Conservation (phyloP, 768 basidiomycete species). For the Kwoniella bestiolae region DNA sequence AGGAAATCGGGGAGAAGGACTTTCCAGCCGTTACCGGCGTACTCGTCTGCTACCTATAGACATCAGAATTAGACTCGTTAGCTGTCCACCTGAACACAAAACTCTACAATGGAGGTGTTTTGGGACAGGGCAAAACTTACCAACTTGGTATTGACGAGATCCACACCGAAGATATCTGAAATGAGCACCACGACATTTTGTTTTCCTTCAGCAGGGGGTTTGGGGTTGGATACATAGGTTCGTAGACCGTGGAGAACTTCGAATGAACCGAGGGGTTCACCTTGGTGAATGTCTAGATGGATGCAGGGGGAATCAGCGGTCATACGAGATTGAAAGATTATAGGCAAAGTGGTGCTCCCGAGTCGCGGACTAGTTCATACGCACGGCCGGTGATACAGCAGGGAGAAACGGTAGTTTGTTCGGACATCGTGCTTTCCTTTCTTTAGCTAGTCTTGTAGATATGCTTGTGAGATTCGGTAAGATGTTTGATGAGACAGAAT, state of each 20-base stretch:
- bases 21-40: slow-evolving; percentile 55
- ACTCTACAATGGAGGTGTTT: not conserved
- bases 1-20: slow-evolving; percentile 57
- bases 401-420: slow-evolving; percentile 43
- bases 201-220: slow-evolving; percentile 30
- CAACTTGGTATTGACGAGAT: slow-evolving; percentile 49
- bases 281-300: slow-evolving; percentile 54
- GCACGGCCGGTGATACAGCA: slow-evolving; percentile 53
- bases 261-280: slow-evolving; percentile 51
- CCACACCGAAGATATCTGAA: slow-evolving; percentile 57
- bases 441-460: not conserved
- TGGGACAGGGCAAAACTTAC: not conserved
- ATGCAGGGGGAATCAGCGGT: not conserved
- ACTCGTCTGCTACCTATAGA: slow-evolving; percentile 53
- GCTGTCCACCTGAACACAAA: not conserved
- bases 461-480: too few relatives aligned
- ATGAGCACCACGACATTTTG: slow-evolving; percentile 55
- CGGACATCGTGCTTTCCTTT: slow-evolving; percentile 18
- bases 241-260: slow-evolving; percentile 53
- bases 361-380: too few relatives aligned
- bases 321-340: too few relatives aligned
- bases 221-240: slow-evolving; percentile 54
- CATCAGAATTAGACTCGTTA: not conserved
- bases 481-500: too few relatives aligned
- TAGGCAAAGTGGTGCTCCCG: too few relatives aligned